phyloP scores from a whole-genome alignment of 208 protist genomes.

The Leishmania lainsoni region DNA sequence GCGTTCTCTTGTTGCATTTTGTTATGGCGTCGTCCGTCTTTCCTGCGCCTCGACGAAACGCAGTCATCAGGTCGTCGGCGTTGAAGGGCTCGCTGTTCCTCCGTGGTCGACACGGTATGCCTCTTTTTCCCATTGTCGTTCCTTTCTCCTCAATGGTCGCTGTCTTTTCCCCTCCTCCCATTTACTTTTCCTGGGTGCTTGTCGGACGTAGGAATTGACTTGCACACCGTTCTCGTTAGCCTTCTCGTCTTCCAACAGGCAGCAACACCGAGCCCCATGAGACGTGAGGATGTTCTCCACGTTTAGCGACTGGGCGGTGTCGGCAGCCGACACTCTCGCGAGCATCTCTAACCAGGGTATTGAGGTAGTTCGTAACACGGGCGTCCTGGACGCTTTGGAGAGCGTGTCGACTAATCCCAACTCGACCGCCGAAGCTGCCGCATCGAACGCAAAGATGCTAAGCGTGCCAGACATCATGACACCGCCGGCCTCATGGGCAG shows the following conservation, averaged over 20 bases:
- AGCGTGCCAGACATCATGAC: conserved; percentile 24
- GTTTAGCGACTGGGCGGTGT: conserved; percentile 37
- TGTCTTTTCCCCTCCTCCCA: too few relatives aligned
- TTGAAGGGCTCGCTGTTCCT: background rate
- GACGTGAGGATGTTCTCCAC: conserved; percentile 41
- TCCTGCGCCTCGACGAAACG: background rate
- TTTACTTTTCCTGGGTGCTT: background rate
- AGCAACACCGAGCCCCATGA: background rate
- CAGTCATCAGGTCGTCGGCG: background rate
- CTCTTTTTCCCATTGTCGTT: background rate
- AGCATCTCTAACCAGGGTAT: conserved; percentile 43
- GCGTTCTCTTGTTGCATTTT: background rate
- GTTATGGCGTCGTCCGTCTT: background rate
- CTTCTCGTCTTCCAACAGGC: background rate
- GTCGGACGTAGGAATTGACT: background rate
- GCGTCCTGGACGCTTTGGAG: conserved; percentile 45
- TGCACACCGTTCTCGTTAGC: background rate
- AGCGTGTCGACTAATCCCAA: background rate
- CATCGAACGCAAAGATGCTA: background rate
- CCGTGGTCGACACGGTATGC: background rate
- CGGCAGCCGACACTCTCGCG: conserved; percentile 42
- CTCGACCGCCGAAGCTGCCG: background rate
- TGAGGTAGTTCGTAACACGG: conserved; percentile 39
- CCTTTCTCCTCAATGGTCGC: background rate
- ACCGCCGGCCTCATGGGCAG: conserved; percentile 37